Base-by-base conservation (phyloP, 352 stramenopile genomes). In the Phytophthora citricola region DNA sequence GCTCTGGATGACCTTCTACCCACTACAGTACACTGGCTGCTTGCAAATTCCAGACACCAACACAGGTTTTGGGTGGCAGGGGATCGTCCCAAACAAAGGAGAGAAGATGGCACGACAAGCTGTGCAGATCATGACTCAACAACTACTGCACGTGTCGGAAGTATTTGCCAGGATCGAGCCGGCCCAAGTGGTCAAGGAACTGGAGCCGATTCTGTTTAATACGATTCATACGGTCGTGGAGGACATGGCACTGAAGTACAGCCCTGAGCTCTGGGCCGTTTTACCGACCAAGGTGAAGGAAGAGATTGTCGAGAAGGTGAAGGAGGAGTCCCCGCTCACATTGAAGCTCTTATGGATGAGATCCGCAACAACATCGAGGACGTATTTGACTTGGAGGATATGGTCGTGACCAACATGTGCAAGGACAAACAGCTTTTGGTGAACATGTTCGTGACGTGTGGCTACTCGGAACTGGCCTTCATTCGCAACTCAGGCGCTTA, bases 1-100 rank as follows among this genome's bases (percentile, higher is more conserved):
- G 34, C 77, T 99, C 2, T 99, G 95, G 81, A 98, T 98, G 91
- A 99, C 98, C 32, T 99, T 99, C 75, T 97, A 98, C 73, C 97
- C 97, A 5, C 80, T 99, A 34, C 74, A 98, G 45, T 99, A 98
- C 70, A 73, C 85, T 27, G 97, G 97, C 17, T 94, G 90, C 27
- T 74, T 97, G 55, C 92, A 96, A 73, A 90, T 94, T 63, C 84
- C 87, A 0, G 66, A 73, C 41, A 96, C 87, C 3, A 94, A 98
- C 72, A 98, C 93, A 63, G 97, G 97, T 7, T 62, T 98, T 4
- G 97, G 97, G 8, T 99, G 97, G 97, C 96, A 99, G 67, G 97
- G 97, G 14, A 98, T 99, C 45, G 96, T 99, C n/a, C 97, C 97
- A 1, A 87, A 92, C 67, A 99, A 99, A 68, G 96, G 91, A 27